phyloP scores from a whole-genome alignment of 2,329 filamentous ascomycete species.

The Verticillium nonalfalfae region DNA sequence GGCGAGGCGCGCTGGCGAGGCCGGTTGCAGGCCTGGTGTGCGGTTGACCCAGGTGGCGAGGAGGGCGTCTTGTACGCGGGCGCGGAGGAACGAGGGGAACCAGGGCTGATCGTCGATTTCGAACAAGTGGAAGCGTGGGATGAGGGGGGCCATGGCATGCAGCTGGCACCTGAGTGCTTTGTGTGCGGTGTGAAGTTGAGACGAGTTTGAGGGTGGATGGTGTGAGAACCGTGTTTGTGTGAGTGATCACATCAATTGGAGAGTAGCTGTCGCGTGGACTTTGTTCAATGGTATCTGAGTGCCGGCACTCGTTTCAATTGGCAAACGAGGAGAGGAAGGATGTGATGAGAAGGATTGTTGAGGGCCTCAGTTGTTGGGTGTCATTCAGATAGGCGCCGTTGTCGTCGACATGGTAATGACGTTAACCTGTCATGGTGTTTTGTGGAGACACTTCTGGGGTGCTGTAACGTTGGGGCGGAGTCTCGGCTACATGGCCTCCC shows the following conservation, averaged over 20 bases:
- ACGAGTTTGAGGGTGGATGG: background rate
- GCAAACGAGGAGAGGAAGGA: background rate
- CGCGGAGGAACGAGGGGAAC: constrained; percentile 60
- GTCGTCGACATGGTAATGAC: background rate
- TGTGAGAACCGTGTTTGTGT: no score
- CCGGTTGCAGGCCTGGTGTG: constrained; percentile 49
- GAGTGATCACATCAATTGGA: no score
- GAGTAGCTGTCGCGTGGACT: no score
- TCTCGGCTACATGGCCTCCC: background rate
- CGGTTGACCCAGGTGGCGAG: constrained; percentile 56
- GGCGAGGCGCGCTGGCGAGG: constrained; percentile 55
- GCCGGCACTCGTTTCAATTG: no score
- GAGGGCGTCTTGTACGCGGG: constrained; percentile 58
- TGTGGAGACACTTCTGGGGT: background rate
- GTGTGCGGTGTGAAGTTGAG: background rate
- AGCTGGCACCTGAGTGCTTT: background rate
- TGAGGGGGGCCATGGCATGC: constrained; percentile 36
- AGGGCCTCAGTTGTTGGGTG: background rate
- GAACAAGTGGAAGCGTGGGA: constrained; percentile 57
- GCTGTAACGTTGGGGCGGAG: background rate
- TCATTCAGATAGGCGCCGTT: no score
- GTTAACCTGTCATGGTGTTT: background rate
- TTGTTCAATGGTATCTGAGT: no score
- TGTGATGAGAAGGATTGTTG: background rate
- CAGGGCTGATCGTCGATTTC: constrained; percentile 64